Evolutionary conservation across 352 stramenopile species (phyloP), one percentile per base, ranked within the genome.

Genomic region (Thraustochytrium sp.): DNA sequence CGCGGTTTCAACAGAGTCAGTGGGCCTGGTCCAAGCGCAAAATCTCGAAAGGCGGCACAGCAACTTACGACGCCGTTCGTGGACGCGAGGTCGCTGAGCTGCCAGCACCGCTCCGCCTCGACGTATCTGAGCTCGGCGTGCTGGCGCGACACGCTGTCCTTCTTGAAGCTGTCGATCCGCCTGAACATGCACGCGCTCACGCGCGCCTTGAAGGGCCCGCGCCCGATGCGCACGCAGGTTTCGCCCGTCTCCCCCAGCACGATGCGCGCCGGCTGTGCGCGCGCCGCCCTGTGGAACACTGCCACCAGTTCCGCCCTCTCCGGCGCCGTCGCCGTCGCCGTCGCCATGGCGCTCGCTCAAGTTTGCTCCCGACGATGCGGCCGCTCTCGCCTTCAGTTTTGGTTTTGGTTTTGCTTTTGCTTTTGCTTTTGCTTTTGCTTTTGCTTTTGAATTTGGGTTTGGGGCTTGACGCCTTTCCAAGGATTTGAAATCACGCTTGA

Each of bases 31-130:
- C 48, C 16, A 55, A 65, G 16, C 26, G 26, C 13, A 13, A 72
- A n/a, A 26, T 21, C 9, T 72, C 26, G 9, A 11, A 44, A 72
- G 26, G 31, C 11, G 51, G n/a, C 26, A 59, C 21, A 72, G 13
- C 42, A 72, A 72, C 59, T 72, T 49, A 72, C 59, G 9, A 72
- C 59, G 9, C 59, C 59, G 36, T 72, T 72, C 5, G 59, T 72
- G 3, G 59, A 72, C 26, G n/a, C 23, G 36, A 72, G 40, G 26
- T 72, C 59, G 16, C 34, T 1, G 11, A 72, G 0, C 59, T 72
- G 26, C 59, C 59, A 72, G 13, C 13, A 13, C 9, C 9, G 9
- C 13, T 13, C 8, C 11, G 42, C 59, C 26, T 34, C 23, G 8
- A 21, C 16, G 40, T 44, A 72, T 13, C 40, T 29, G 31, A 72